A percentile compares a stretch with the other conserved stretches of the same genome.
These are phyloP conservation scores for Blastocladiella britannica DNA, from an alignment of 192 early-diverging fungal species.

Conservation along the genomic window DNA sequence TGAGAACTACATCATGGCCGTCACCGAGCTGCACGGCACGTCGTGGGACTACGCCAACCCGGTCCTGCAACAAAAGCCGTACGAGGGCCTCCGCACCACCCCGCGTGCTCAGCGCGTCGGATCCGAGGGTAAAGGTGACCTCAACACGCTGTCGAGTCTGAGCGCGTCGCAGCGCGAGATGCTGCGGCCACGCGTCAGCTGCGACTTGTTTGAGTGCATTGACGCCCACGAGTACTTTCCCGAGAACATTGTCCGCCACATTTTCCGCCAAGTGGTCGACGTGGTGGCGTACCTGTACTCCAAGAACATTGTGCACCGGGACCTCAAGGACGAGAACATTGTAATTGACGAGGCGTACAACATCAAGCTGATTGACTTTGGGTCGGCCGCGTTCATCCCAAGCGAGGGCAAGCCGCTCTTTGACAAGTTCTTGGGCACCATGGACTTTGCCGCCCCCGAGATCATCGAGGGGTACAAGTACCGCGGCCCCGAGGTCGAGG, in stretches of 20 bases:
- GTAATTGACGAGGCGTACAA: conserved; percentile 18
- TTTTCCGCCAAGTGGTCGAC: conserved; percentile 17
- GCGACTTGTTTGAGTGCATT: conserved; percentile 35
- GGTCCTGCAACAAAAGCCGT: background rate
- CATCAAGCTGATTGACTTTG: conserved; percentile 36
- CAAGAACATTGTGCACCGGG: conserved; percentile 24
- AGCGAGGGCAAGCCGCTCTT: conserved; percentile 8
- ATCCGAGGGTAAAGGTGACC: background rate
- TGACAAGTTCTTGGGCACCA: conserved; percentile 20
- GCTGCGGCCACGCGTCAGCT: conserved; percentile 3
- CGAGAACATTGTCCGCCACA: conserved; percentile 8
- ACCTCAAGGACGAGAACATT: conserved; percentile 41
- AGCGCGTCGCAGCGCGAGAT: background rate
- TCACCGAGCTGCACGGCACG: conserved; percentile 28
- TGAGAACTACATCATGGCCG: conserved; percentile 18
- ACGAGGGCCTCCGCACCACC: background rate
- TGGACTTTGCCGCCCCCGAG: conserved; percentile 32
- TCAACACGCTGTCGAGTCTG: background rate
- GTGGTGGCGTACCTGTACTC: conserved; percentile 21
- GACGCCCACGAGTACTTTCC: conserved; percentile 13
- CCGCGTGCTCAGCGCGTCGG: background rate
- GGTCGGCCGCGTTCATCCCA: conserved; percentile 17
- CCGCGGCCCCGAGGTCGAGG: conserved; percentile 24
- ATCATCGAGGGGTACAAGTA: conserved; percentile 25
- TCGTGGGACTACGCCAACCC: conserved; percentile 15